Evolutionary conservation across 1,284 basidiomycete genomes (phyloP), one percentile per base, ranked within the genome.

Genomic region (Malassezia brasiliensis): DNA sequence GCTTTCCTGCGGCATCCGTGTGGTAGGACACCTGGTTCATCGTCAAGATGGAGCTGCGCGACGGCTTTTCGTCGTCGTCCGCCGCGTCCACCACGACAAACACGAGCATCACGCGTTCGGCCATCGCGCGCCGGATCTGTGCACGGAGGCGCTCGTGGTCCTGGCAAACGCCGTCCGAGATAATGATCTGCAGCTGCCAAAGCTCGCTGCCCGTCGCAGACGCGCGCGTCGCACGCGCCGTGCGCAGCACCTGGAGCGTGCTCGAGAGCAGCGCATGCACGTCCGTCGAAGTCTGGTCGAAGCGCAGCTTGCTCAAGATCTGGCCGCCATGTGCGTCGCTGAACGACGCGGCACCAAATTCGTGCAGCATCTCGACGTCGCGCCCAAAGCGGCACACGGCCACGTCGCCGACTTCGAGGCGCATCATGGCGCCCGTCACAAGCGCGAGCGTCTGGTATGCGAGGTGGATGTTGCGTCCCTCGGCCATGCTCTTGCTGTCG

Each of bases 121-220:
- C 90, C 62, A 86, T 83, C 1, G 93, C 94, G 64, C 83, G 83
- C 38, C 94, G 82, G 32, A 98, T 78, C 34, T 90, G 77, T 2
- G 85, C 84, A 34, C 86, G 83, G 46, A 98, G 79, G 63, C 81
- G 80, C 44, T 90, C 87, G 74, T 96, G 91, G 72, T 96, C 89
- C 76, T 96, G 90, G 75, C 91, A 96, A 63, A 96, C 88, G 31
- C 94, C 94, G 74, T 99, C 94, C 17, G 91, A 96, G 62, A 98
- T 90, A 79, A 99, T 94, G 77, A 98, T 90, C 76, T 96, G 83
- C 51, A 99, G 81, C 75, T 99, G 94, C 94, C 94, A 98, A 22
- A 98, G 80, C 63, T 96, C 90, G 2, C 83, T 81, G 5, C 74
- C 69, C 11, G 60, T 55, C 25, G 63, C 60, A 0, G 62, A 60